Conservation (phyloP, 2,329 filamentous ascomycete species). For the Lojkania enalia region DNA sequence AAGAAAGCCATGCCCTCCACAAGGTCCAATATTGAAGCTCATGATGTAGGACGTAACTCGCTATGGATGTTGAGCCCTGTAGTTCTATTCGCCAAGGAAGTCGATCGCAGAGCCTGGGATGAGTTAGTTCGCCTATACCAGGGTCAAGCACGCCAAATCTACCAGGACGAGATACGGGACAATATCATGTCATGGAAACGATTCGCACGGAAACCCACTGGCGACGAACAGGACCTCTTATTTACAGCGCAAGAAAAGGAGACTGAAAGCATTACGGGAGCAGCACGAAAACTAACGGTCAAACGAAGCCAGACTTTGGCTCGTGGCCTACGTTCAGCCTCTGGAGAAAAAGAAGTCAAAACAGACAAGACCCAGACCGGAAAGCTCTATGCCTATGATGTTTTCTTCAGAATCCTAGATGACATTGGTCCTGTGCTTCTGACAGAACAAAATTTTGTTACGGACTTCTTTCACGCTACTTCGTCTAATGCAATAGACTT, state of each 20-base stretch:
- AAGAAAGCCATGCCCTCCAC: slow-evolving; percentile 50
- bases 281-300: slow-evolving; percentile 86
- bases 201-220: slow-evolving; percentile 71
- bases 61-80: slow-evolving; percentile 89
- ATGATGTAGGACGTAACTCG: slow-evolving; percentile 70
- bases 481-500: slow-evolving; percentile 83
- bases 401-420: slow-evolving; percentile 77
- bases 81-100: slow-evolving; percentile 84
- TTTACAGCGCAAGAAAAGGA: slow-evolving; percentile 92
- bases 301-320: slow-evolving; percentile 89
- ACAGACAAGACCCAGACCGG: slow-evolving; percentile 65
- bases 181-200: slow-evolving; percentile 79
- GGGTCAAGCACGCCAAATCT: slow-evolving; percentile 72
- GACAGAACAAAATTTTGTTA: slow-evolving; percentile 94
- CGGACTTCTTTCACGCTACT: slow-evolving; percentile 96
- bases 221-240: slow-evolving; percentile 80
- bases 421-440: slow-evolving; percentile 82
- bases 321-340: slow-evolving; percentile 69
- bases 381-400: slow-evolving; percentile 74
- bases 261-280: slow-evolving; percentile 67
- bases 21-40: slow-evolving; percentile 70
- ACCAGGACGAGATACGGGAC: slow-evolving; percentile 79
- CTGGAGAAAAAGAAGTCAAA: slow-evolving; percentile 62
- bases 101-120: slow-evolving; percentile 81
- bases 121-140: slow-evolving; percentile 79